Conservation (phyloP, 2,329 filamentous ascomycete genomes). For the Magnaporthiopsis rhizophila region DNA sequence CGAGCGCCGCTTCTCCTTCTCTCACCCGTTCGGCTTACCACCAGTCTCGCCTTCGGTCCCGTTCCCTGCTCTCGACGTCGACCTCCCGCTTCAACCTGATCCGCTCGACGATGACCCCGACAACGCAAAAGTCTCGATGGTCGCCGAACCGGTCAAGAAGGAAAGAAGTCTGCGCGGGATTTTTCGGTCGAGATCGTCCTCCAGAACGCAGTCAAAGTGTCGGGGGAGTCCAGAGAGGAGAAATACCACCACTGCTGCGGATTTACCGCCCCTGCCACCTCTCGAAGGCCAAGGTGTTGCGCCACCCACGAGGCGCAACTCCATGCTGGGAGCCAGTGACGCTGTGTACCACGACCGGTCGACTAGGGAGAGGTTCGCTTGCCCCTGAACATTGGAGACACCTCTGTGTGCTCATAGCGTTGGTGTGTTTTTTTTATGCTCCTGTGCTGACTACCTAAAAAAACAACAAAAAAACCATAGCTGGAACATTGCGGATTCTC, state of each 20-base stretch:
- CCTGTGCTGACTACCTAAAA: background rate
- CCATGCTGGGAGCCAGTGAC: background rate
- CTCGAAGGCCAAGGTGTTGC: slow-evolving; percentile 4
- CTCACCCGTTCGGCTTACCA: slow-evolving; percentile 13
- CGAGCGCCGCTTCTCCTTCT: slow-evolving; percentile 14
- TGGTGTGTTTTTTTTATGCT: background rate
- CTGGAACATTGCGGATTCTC: slow-evolving; percentile 24
- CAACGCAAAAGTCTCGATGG: slow-evolving; percentile 13
- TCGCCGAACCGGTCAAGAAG: slow-evolving; percentile 8
- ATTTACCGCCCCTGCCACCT: background rate
- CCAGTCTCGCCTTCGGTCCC: slow-evolving; percentile 11
- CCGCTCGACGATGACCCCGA: slow-evolving; percentile 2
- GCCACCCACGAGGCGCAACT: slow-evolving; percentile 8
- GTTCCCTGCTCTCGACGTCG: slow-evolving; percentile 5
- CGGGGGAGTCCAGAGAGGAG: slow-evolving; percentile 17
- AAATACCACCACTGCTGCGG: slow-evolving; percentile 21
- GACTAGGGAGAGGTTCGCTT: background rate
- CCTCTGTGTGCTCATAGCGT: background rate
- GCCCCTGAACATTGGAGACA: background rate
- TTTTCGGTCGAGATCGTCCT: slow-evolving; percentile 27
- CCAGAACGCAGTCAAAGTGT: slow-evolving; percentile 16
- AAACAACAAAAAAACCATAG: slow-evolving; percentile 18
- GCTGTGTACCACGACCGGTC: background rate
- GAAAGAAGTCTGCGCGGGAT: slow-evolving; percentile 18
- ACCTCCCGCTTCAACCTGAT: background rate